A percentile compares a stretch with the other conserved stretches of the same genome.
These are phyloP conservation scores for Liquidambar formosana DNA, from an alignment of 164 flowering plant species.

Conservation along the genomic window DNA sequence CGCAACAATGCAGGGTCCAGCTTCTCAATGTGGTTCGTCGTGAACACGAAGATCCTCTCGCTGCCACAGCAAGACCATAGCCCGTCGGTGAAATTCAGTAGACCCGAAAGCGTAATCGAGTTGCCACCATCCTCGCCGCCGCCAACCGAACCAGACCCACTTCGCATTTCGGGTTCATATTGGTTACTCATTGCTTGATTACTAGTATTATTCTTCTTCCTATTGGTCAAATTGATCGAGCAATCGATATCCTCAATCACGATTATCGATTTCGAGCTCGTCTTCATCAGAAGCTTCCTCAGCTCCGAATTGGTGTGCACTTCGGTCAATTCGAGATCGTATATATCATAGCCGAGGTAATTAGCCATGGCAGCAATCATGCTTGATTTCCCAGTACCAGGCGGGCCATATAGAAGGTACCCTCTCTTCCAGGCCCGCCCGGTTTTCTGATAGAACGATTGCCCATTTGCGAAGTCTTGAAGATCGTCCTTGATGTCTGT, in stretches of 20 bases:
- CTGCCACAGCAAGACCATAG: slow-evolving; percentile 88
- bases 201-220: slow-evolving; percentile 25
- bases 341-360: slow-evolving; percentile 63
- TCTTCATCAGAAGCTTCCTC: slow-evolving; percentile 67
- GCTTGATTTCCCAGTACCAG: slow-evolving; percentile 82
- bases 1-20: slow-evolving; percentile 78
- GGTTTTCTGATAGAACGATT: slow-evolving; percentile 54
- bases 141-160: slow-evolving; percentile 18
- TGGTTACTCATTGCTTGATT: slow-evolving; percentile 1
- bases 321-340: slow-evolving; percentile 73
- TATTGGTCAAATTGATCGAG: slow-evolving; percentile 48
- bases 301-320: slow-evolving; percentile 71
- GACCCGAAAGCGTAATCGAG: slow-evolving; percentile 70
- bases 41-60: slow-evolving; percentile 82
- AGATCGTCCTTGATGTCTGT: slow-evolving; percentile 58
- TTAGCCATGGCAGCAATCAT: slow-evolving; percentile 94
- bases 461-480: slow-evolving; percentile 51
- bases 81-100: slow-evolving; percentile 83
- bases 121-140: slow-evolving; percentile 32
- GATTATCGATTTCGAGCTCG: slow-evolving; percentile 69
- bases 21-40: slow-evolving; percentile 80
- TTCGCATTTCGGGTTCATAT: slow-evolving; percentile 18
- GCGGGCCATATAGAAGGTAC: slow-evolving; percentile 72
- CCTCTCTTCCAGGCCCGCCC: slow-evolving; percentile 88
- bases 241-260: slow-evolving; percentile 87